phyloP scores from a whole-genome alignment of 2,329 filamentous ascomycete genomes.

The Chrysoporthe puriensis region DNA sequence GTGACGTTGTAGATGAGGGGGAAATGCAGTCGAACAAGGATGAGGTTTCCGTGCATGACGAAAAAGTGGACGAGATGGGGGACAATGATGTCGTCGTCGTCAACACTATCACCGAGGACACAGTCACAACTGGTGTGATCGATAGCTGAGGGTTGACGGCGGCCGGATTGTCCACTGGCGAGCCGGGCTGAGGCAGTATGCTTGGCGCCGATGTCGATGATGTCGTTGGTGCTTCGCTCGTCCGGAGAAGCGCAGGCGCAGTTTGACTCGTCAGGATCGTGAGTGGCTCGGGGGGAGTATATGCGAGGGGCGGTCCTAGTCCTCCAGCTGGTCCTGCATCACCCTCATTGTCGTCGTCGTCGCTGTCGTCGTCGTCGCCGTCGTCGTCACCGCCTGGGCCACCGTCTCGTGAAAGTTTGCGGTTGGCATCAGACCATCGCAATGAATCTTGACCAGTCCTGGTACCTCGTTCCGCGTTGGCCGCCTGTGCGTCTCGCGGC shows the following conservation, averaged over 20 bases:
- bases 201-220: constrained; percentile 22
- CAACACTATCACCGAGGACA: constrained; percentile 25
- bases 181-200: constrained; percentile 20
- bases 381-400: not conserved
- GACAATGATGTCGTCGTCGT: constrained; percentile 23
- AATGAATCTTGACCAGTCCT: not conserved
- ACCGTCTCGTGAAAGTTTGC: constrained; percentile 16
- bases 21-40: not conserved
- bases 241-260: not conserved
- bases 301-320: not conserved
- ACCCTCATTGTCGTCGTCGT: constrained; percentile 5
- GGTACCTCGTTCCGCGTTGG: not conserved
- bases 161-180: not conserved
- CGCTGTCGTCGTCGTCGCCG: constrained; percentile 19
- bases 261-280: not conserved
- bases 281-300: not conserved
- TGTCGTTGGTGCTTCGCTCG: not conserved
- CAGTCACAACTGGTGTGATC: constrained; percentile 17
- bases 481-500: constrained; percentile 10
- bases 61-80: not conserved
- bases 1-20: not conserved
- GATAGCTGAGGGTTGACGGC: constrained; percentile 15
- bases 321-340: not conserved
- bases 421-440: not conserved
- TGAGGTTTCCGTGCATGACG: not conserved